These are phyloP conservation scores for Phytophthora tentaculata DNA, from an alignment of 352 stramenopile species.

Conservation along the genomic window DNA sequence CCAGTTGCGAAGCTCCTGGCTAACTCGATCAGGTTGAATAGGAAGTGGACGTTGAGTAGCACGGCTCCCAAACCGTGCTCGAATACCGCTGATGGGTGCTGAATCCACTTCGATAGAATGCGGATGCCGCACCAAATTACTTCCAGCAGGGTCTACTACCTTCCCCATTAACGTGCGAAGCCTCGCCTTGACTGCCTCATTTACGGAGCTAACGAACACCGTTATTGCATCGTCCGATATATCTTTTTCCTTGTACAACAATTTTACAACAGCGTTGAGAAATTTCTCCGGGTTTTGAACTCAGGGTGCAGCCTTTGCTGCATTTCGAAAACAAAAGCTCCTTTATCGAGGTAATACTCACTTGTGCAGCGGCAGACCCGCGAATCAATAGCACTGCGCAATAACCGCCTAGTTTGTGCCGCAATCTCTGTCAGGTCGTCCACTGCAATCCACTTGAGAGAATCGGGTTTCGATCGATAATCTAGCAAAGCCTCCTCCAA, in stretches of 20 bases:
- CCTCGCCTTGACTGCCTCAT: background rate
- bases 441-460: conserved; percentile 9
- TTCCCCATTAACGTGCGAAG: background rate
- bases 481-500: background rate
- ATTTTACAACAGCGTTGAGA: conserved; percentile 4
- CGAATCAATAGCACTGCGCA: conserved; percentile 7
- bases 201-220: background rate
- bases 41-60: background rate
- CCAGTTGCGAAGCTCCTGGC: background rate
- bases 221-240: background rate
- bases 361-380: conserved; percentile 8
- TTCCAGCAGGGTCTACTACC: background rate
- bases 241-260: conserved; percentile 9
- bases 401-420: background rate
- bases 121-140: background rate
- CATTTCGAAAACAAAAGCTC: conserved; percentile 18
- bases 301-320: conserved; percentile 17
- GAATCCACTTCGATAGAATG: background rate
- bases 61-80: background rate
- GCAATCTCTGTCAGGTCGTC: conserved; percentile 1
- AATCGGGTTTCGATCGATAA: conserved; percentile 2
- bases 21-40: background rate
- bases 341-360: conserved; percentile 8
- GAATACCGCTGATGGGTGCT: background rate
- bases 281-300: conserved; percentile 2